A percentile compares a stretch with the other conserved stretches of the same genome.
Conservation (phyloP, 1,284 basidiomycete species). For the Earliella scabrosa region DNA sequence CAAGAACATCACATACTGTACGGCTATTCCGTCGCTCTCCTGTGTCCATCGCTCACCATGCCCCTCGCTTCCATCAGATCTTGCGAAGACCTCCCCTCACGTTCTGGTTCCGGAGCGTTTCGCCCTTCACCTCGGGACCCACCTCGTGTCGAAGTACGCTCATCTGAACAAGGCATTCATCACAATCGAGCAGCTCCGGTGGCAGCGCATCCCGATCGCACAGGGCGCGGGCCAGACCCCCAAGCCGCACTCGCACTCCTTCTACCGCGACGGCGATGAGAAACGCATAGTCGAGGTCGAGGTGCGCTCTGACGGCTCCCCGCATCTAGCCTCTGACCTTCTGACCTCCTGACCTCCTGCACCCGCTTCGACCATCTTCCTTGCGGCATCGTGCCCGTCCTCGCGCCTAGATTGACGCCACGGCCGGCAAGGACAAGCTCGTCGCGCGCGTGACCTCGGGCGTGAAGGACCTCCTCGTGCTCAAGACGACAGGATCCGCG, state of each 20-base stretch:
- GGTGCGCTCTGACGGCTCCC: constrained; percentile 39
- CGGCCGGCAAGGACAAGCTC: constrained; percentile 59
- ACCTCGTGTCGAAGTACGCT: constrained; percentile 84
- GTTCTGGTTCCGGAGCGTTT: constrained; percentile 85
- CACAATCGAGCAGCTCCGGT: constrained; percentile 82
- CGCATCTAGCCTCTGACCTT: no score
- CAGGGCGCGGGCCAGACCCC: constrained; percentile 38
- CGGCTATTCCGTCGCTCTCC: constrained; percentile 26
- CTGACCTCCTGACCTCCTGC: no score
- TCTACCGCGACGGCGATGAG: constrained; percentile 90
- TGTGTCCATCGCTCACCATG: background rate
- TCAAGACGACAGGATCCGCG: constrained; percentile 89
- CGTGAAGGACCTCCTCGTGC: constrained; percentile 81
- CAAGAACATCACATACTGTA: constrained; percentile 93
- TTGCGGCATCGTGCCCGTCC: no score
- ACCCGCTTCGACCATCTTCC: no score
- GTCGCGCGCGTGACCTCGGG: constrained; percentile 71
- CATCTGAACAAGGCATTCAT: constrained; percentile 81
- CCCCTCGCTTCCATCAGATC: constrained; percentile 48
- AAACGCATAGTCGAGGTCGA: constrained; percentile 74
- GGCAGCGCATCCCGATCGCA: constrained; percentile 72
- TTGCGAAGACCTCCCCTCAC: constrained; percentile 88
- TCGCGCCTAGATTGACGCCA: constrained; percentile 60
- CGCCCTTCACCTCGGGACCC: constrained; percentile 84
- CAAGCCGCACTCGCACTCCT: constrained; percentile 79